phyloP scores from a whole-genome alignment of 2,329 filamentous ascomycete species.

The Xylariomycetidae sp. region DNA sequence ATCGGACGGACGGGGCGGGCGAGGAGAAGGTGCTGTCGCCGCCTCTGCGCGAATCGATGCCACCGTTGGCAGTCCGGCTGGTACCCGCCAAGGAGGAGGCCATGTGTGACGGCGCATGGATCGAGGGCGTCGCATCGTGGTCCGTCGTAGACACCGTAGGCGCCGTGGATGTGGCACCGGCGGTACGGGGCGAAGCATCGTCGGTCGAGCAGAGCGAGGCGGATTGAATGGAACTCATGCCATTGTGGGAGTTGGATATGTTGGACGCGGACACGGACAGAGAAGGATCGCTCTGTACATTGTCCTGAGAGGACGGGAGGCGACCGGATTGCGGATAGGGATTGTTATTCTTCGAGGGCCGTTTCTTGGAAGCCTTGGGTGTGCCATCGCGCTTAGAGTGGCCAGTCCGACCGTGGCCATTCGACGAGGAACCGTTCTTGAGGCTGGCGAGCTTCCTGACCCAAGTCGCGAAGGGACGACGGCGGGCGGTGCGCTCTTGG shows the following conservation, averaged over 20 bases:
- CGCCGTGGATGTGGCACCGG: constrained; percentile 66
- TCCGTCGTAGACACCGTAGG: constrained; percentile 85
- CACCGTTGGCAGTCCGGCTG: constrained; percentile 60
- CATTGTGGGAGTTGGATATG: constrained; percentile 47
- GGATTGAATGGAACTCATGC: constrained; percentile 52
- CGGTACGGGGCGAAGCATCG: constrained; percentile 49
- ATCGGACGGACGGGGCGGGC: constrained; percentile 72
- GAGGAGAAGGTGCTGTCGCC: constrained; percentile 75
- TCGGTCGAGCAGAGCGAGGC: constrained; percentile 57
- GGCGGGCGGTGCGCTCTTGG: constrained; percentile 55
- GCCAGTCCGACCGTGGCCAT: constrained; percentile 36
- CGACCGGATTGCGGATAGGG: constrained; percentile 83
- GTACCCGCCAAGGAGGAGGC: constrained; percentile 66
- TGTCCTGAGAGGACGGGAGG: constrained; percentile 30
- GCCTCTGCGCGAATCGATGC: constrained; percentile 62
- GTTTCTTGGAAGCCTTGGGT: constrained; percentile 49
- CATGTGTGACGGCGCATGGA: constrained; percentile 68
- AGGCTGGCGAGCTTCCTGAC: constrained; percentile 90
- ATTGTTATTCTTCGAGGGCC: constrained; percentile 66
- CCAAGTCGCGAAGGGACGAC: constrained; percentile 85
- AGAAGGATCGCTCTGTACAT: constrained; percentile 44
- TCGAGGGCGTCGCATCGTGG: constrained; percentile 66
- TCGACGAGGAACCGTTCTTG: constrained; percentile 62
- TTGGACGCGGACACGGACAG: constrained; percentile 50
- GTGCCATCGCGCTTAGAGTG: constrained; percentile 34